Evolutionary conservation across 2,329 filamentous ascomycete species (phyloP).

Genomic region (Drechmeria coniospora): DNA sequence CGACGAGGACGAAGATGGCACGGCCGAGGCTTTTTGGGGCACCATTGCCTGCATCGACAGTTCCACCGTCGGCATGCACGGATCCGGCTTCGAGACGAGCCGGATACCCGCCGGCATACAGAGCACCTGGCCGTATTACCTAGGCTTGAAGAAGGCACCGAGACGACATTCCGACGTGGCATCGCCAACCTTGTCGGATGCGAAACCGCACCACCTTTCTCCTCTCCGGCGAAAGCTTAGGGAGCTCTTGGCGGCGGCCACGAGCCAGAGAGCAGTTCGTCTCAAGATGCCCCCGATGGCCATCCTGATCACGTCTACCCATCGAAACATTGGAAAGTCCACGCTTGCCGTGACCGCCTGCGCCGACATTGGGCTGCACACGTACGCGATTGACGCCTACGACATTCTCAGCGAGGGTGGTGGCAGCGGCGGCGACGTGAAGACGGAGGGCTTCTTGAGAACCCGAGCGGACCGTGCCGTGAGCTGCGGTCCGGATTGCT

Average conservation of each 20-base stretch:
- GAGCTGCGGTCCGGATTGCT: slow-evolving; percentile 71
- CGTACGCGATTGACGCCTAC: slow-evolving; percentile 77
- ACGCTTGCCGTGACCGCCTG: slow-evolving; percentile 63
- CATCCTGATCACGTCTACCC: slow-evolving; percentile 77
- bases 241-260: slow-evolving; percentile 76
- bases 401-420: slow-evolving; percentile 82
- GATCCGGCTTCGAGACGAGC: slow-evolving; percentile 75
- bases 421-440: slow-evolving; percentile 75
- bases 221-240: slow-evolving; percentile 56
- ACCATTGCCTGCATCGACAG: slow-evolving; percentile 77
- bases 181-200: slow-evolving; percentile 26
- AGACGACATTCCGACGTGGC: slow-evolving; percentile 24
- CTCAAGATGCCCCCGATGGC: slow-evolving; percentile 78
- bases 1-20: slow-evolving; percentile 41
- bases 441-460: slow-evolving; percentile 82
- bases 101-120: slow-evolving; percentile 61
- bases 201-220: slow-evolving; percentile 34
- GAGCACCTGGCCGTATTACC: slow-evolving; percentile 80
- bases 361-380: slow-evolving; percentile 78
- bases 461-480: slow-evolving; percentile 79
- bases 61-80: slow-evolving; percentile 73
- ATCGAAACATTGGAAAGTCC: slow-evolving; percentile 87
- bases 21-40: slow-evolving; percentile 63
- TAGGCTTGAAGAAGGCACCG: slow-evolving; percentile 57
- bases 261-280: slow-evolving; percentile 73